These are phyloP conservation scores for Passalora sequoiae DNA, from an alignment of 2,329 filamentous ascomycete species.

Conservation along the genomic window DNA sequence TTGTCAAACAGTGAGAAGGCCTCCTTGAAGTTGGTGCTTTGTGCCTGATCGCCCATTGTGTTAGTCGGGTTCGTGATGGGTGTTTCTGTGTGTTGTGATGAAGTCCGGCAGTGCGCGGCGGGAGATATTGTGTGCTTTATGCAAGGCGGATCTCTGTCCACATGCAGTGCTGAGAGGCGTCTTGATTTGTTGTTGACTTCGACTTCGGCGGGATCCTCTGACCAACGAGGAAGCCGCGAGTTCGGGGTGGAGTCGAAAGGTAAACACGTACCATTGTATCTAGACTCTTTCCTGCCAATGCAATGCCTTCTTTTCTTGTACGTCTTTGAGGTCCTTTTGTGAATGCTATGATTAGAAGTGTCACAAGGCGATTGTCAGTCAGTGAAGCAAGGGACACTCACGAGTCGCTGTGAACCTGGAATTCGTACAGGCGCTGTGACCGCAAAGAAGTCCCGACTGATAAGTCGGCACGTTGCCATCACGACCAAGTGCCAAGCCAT, in stretches of 20 bases:
- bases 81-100: neutral
- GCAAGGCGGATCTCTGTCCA: neutral
- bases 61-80: neutral
- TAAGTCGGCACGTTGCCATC: neutral
- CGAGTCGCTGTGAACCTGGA: neutral
- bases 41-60: slow-evolving; percentile 49
- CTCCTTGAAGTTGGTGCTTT: slow-evolving; percentile 99
- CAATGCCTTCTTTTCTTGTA: neutral
- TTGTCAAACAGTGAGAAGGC: slow-evolving; percentile 99
- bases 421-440: neutral
- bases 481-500: neutral
- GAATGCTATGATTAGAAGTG: neutral
- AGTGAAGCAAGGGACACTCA: slow-evolving; percentile 1
- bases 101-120: neutral
- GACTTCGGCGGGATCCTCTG: neutral
- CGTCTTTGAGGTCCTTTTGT: neutral
- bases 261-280: slow-evolving; percentile 3
- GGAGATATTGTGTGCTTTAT: neutral
- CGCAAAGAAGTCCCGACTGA: neutral
- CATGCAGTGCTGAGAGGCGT: neutral
- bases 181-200: slow-evolving; percentile 4
- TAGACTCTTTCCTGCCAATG: slow-evolving; percentile 1
- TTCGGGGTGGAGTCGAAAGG: neutral
- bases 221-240: slow-evolving; percentile 1
- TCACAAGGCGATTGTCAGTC: neutral